phyloP scores from a whole-genome alignment of 2,329 filamentous ascomycete genomes.

The Pleoardoris graminearum region DNA sequence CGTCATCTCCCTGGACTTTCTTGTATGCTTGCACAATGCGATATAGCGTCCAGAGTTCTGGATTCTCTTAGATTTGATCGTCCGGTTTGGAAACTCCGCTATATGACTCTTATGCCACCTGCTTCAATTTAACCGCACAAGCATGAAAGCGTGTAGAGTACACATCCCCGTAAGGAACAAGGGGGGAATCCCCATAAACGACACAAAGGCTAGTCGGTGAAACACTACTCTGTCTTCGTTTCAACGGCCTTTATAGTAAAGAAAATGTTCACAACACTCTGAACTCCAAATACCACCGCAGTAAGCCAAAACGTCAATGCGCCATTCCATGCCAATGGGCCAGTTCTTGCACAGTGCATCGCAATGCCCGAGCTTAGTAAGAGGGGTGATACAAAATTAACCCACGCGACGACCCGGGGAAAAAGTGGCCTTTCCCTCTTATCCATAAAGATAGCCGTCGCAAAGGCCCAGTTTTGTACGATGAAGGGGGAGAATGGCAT shows the following conservation, averaged over 20 bases:
- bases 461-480: conserved; percentile 15
- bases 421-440: conserved; percentile 8
- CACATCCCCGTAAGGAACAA: no score
- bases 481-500: conserved; percentile 17
- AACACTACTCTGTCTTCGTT: conserved; percentile 1
- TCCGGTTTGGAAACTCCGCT: no score
- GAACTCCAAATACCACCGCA: conserved; percentile 10
- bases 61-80: no score
- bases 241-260: conserved; percentile 8
- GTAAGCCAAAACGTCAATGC: conserved; percentile 17
- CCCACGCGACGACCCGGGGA: conserved; percentile 8
- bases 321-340: conserved; percentile 16
- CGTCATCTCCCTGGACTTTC: no score
- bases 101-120: no score
- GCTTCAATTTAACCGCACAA: no score
- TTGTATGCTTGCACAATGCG: no score
- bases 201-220: no score
- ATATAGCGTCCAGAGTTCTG: no score
- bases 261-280: conserved; percentile 7
- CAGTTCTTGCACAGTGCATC: conserved; percentile 13
- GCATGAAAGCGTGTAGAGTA: no score
- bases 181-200: no score
- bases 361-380: conserved; percentile 11
- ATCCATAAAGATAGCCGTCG: conserved; percentile 10
- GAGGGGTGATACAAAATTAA: conserved; percentile 14